These are phyloP conservation scores for Phaeosphaeriaceae sp. DNA, from an alignment of 2,329 filamentous ascomycete species.

Conservation along the genomic window DNA sequence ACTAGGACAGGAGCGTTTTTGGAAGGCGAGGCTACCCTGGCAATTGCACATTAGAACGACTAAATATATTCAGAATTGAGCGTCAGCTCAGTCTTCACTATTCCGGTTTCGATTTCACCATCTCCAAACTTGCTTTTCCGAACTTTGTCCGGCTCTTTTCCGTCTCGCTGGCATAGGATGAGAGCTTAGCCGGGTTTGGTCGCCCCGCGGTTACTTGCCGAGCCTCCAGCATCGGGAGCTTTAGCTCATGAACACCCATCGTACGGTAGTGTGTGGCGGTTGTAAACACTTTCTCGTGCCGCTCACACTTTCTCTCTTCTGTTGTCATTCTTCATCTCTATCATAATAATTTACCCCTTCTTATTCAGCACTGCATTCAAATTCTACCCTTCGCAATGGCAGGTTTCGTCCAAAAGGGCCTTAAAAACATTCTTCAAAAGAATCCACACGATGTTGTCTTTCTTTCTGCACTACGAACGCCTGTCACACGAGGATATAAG, in stretches of 20 bases:
- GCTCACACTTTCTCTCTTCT: conserved; percentile 1
- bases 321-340: not conserved
- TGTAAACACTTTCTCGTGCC: conserved; percentile 7
- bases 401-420: conserved; percentile 62
- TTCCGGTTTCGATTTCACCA: not conserved
- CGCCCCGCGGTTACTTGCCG: conserved; percentile 44
- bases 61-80: not conserved
- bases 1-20: not conserved
- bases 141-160: conserved; percentile 20
- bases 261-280: conserved; percentile 19
- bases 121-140: conserved; percentile 4
- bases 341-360: conserved; percentile 1
- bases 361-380: conserved; percentile 19
- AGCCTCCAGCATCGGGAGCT: conserved; percentile 36
- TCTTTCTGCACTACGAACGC: conserved; percentile 87
- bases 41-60: conserved; percentile 1
- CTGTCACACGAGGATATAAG: conserved; percentile 82
- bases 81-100: not conserved
- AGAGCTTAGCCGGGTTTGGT: conserved; percentile 30
- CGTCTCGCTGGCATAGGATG: conserved; percentile 23
- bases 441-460: conserved; percentile 83
- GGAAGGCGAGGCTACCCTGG: not conserved
- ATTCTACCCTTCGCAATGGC: conserved; percentile 44
- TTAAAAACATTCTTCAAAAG: conserved; percentile 79
- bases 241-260: conserved; percentile 31